Evolutionary conservation across 768 basidiomycete species (phyloP), one percentile per base, ranked within the genome.

Genomic region (Pisolithus tinctorius): DNA sequence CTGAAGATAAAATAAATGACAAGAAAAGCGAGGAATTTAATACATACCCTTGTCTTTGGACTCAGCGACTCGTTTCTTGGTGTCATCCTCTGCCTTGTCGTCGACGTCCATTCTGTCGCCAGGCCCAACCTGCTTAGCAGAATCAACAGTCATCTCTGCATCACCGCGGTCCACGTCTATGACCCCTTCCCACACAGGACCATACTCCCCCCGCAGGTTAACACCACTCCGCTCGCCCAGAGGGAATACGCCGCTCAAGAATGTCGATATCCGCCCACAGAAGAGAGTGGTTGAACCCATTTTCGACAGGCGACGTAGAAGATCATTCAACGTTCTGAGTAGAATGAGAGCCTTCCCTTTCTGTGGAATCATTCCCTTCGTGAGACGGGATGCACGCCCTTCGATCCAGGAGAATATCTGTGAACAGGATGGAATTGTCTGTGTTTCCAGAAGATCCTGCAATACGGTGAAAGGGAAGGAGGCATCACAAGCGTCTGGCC

Each of bases 361-460:
- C 69, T 88, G 83, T 1, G 90, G 89, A 5, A 86, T 78, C 81
- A 93, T 83, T 46, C 79, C 83, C 53, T 81, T 76, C 0, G 88
- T 93, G 36, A 93, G 74, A 14, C 86, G 76, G 14, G 73, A 68
- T 0, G 84, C 79, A 26, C 88, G 82, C 51, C 67, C 66, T 70
- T 94, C 91, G 45, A 93, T 85, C 87, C 90, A 94, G 4, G 84
- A 83, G 69, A 93, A 92, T 23, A 94, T 81, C 56, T 87, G 83
- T 9, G 88, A 88, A 62, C 92, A 93, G 16, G 88, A 91, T 1
- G 74, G 67, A 55, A 94, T 86, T 6, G 92, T 93, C 55, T 93
- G 89, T 1, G 81, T 83, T 65, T 94, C 92, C 47, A 94, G 72
- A 17, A 94, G 74, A 60, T 92, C 89, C 62, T 90, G 85, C 1